These are phyloP conservation scores for Coemansia sp. DNA, from an alignment of 192 early-diverging fungal species.

Conservation along the genomic window DNA sequence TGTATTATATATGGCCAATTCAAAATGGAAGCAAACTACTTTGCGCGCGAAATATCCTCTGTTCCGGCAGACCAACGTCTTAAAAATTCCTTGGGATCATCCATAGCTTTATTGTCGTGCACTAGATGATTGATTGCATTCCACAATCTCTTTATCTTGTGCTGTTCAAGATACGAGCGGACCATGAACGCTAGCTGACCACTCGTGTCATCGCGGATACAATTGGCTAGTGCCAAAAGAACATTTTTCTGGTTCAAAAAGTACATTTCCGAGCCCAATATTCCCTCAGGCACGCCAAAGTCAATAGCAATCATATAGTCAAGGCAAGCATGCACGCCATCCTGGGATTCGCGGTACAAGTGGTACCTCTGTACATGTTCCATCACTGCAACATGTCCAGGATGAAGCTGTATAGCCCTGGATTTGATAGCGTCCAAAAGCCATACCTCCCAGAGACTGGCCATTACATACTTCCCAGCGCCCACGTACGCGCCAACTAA, in stretches of 20 bases:
- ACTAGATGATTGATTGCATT: background rate
- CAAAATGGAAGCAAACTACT: too few species aligned
- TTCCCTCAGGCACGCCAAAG: background rate
- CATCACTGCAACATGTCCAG: slow-evolving; percentile 8
- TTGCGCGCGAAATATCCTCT: too few species aligned
- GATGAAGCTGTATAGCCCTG: slow-evolving; percentile 7
- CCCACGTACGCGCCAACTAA: slow-evolving; percentile 32
- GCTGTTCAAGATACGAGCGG: slow-evolving; percentile 9
- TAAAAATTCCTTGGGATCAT: background rate
- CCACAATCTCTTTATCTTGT: background rate
- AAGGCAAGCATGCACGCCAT: slow-evolving; percentile 18
- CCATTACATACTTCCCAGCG: background rate
- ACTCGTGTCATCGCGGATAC: slow-evolving; percentile 1
- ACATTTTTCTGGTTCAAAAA: slow-evolving; percentile 9
- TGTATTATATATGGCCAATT: too few species aligned
- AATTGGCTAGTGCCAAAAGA: background rate
- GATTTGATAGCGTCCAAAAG: slow-evolving; percentile 16
- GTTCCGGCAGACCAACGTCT: background rate
- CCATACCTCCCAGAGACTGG: slow-evolving; percentile 29
- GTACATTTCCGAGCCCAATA: slow-evolving; percentile 4
- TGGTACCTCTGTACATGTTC: slow-evolving; percentile 17
- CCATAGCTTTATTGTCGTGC: too few species aligned
- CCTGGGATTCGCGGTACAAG: slow-evolving; percentile 13
- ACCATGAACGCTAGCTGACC: background rate
- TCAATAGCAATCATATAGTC: slow-evolving; percentile 25